Conservation (phyloP, 495 filamentous ascomycete genomes). For the Opeltia flavorubescens region DNA sequence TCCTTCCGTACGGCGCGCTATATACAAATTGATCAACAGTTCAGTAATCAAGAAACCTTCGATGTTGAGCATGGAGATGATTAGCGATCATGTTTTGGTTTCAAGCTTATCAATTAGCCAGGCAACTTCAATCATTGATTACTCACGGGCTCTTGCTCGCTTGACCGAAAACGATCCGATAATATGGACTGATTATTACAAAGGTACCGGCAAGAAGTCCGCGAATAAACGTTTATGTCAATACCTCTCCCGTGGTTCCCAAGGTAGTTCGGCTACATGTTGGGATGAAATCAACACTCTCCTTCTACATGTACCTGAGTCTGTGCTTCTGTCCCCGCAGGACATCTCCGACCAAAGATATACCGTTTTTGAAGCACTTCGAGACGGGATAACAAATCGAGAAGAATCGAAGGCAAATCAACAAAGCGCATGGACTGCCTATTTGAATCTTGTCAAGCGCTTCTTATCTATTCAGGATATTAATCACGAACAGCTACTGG, state of each 20-base stretch:
- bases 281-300: constrained; percentile 55
- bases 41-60: constrained; percentile 43
- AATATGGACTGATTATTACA: constrained; percentile 60
- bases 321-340: constrained; percentile 29
- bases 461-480: constrained; percentile 36
- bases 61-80: constrained; percentile 43
- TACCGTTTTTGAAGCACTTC: constrained; percentile 45
- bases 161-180: constrained; percentile 50
- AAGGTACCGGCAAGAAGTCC: constrained; percentile 44
- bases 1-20: constrained; percentile 51
- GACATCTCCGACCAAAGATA: constrained; percentile 18
- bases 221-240: constrained; percentile 46
- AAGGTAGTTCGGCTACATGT: constrained; percentile 50
- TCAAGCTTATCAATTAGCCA: constrained; percentile 57
- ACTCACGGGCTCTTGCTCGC: constrained; percentile 44
- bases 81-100: constrained; percentile 53
- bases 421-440: constrained; percentile 54
- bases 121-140: constrained; percentile 54
- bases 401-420: constrained; percentile 59
- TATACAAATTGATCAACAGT: constrained; percentile 51
- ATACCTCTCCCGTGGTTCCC: constrained; percentile 76
- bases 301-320: constrained; percentile 41
- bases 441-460: constrained; percentile 42
- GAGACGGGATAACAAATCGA: constrained; percentile 52
- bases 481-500: constrained; percentile 28